Evolutionary conservation across 2,329 filamentous ascomycete species (phyloP).

Genomic region (Monosporascus sp.): DNA sequence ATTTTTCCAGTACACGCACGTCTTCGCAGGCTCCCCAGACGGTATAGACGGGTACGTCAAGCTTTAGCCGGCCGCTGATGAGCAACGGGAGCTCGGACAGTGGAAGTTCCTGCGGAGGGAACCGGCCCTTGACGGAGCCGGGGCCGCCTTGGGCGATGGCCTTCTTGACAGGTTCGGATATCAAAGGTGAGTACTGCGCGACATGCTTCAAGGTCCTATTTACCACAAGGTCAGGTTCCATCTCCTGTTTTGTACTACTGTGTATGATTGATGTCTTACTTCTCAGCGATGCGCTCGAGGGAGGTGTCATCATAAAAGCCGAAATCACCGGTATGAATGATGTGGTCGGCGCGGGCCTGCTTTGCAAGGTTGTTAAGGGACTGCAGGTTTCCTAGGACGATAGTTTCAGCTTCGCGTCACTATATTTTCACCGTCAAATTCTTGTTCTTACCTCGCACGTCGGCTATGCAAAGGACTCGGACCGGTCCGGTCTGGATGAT

Average conservation of each 20-base stretch:
- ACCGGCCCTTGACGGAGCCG: constrained; percentile 81
- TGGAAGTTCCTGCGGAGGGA: constrained; percentile 74
- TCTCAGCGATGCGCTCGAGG: constrained; percentile 94
- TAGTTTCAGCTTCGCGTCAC: constrained; percentile 12
- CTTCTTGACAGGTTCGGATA: constrained; percentile 72
- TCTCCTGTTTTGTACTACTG: background rate
- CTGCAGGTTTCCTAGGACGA: constrained; percentile 73
- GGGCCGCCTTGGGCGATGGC: constrained; percentile 60
- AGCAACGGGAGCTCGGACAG: constrained; percentile 90
- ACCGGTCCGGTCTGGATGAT: constrained; percentile 62
- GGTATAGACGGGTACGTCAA: constrained; percentile 96
- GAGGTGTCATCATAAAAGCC: constrained; percentile 98
- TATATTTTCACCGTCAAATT: constrained; percentile 1
- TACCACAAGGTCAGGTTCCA: constrained; percentile 13
- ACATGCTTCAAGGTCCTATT: constrained; percentile 92
- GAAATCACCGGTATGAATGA: constrained; percentile 98
- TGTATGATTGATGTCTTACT: constrained; percentile 53
- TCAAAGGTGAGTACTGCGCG: constrained; percentile 93
- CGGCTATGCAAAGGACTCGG: constrained; percentile 65
- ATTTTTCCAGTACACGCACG: constrained; percentile 94
- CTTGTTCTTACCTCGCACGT: constrained; percentile 58
- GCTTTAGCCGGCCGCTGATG: constrained; percentile 79
- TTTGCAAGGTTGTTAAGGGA: constrained; percentile 96
- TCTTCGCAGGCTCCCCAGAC: constrained; percentile 99
- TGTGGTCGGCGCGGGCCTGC: constrained; percentile 91